Percentiles rank a stretch among this genome's conserved stretches.
Conservation (phyloP, 371 early-diverging fungal species). For the Nematocida sp. region DNA sequence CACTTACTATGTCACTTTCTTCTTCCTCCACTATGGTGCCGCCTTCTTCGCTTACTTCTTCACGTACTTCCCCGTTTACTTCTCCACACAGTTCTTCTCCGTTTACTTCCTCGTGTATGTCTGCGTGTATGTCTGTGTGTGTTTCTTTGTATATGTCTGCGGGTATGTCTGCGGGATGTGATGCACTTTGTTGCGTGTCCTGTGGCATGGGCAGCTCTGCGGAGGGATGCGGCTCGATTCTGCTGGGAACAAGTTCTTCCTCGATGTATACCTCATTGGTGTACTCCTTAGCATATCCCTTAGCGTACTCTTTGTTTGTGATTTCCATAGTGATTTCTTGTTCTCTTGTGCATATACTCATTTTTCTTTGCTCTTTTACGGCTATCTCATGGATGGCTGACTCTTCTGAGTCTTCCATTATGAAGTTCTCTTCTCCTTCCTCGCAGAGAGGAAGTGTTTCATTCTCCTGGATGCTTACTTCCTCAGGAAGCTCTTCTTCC, state of each 20-base stretch:
- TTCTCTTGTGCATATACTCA: constrained; percentile 31
- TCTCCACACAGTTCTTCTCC: background rate
- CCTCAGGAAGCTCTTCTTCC: constrained; percentile 5
- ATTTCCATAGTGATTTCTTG: background rate
- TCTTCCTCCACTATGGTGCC: background rate
- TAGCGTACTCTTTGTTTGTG: background rate
- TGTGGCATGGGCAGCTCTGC: too few relatives aligned
- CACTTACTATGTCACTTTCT: constrained; percentile 40
- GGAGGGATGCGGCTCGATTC: too few relatives aligned
- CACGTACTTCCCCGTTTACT: too few relatives aligned
- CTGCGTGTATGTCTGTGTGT: background rate
- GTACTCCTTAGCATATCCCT: too few relatives aligned
- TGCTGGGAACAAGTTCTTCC: background rate
- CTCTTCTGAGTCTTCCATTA: constrained; percentile 58
- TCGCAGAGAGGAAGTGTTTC: constrained; percentile 36
- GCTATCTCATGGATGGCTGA: too few relatives aligned
- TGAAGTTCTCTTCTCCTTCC: constrained; percentile 50
- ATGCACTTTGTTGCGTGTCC: too few relatives aligned
- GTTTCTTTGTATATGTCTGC: too few relatives aligned
- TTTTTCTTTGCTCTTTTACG: constrained; percentile 34
- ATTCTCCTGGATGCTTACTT: constrained; percentile 11
- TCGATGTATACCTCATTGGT: background rate
- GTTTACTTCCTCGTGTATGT: background rate
- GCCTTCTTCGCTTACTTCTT: background rate
- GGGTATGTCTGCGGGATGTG: too few relatives aligned